Base-by-base conservation (phyloP, 495 filamentous ascomycete species). In the Sabuloglossum arenarium region DNA sequence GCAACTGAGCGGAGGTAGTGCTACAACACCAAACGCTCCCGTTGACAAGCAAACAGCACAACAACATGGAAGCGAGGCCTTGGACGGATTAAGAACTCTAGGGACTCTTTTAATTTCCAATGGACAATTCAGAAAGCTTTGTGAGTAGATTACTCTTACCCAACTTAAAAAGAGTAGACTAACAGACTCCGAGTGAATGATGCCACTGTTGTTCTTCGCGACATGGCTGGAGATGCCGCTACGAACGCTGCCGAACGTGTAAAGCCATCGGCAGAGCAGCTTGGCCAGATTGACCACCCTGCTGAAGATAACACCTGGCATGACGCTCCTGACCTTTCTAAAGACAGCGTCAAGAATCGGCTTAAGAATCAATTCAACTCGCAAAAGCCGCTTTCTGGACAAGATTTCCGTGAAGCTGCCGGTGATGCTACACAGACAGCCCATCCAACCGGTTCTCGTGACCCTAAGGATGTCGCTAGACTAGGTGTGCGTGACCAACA, bases 301-400 rank as follows among this genome's bases (percentile, higher is more conserved):
- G 91, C 91, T 1, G 80, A 85, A 8, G 88, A 94, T 60, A 88
- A 97, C 67, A 79, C 77, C 10, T 98, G 93, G 93, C 87, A 96
- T 65, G 88, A 97, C 59, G 77, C 79, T 53, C 93, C 93, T 0
- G 75, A 89, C 58, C 59, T 93, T 37, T 82, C 81, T 58, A 80
- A 78, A 63, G 79, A 82, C 1, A 77, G 77, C 53, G 28, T 94
- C 27, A 88, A 78, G 69, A 67, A 74, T 10, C 81, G 86, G 64
- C 60, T 85, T 16, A 81, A 75, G 61, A 67, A 69, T 6, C 70
- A 75, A 56, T 75, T 77, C 64, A 78, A 78, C 63, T 77, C 76
- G 61, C 75, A 82, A 47, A 83, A 85, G 63, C 74, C 69, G 9
- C 65, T 69, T 61, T 56, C 74, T 69, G 68, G 69, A 60, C 71